phyloP scores from a whole-genome alignment of 805 yeast species.

The Tetrapisispora taiwanensis region DNA sequence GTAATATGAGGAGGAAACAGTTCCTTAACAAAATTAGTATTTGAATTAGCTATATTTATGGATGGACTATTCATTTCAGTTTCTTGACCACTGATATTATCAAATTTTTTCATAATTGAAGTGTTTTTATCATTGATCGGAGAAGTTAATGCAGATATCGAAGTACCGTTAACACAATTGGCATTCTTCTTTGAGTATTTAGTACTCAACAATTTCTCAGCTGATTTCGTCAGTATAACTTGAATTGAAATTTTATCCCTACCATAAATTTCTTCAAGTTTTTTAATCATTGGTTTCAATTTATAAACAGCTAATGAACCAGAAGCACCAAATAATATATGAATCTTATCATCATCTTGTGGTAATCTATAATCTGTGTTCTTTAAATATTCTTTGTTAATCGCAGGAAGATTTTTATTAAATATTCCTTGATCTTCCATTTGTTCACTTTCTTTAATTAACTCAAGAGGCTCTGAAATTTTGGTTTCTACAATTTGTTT shows the following conservation, averaged over 20 bases:
- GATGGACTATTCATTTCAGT: background rate
- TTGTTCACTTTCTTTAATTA: background rate
- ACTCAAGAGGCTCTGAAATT: background rate
- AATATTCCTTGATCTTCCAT: background rate
- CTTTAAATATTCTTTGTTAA: constrained; percentile 31
- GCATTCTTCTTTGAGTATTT: constrained; percentile 11
- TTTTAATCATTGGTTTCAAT: constrained; percentile 67
- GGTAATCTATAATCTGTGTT: constrained; percentile 57
- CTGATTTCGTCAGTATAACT: constrained; percentile 72
- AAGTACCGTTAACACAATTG: background rate
- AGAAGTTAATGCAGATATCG: background rate
- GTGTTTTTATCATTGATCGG: background rate
- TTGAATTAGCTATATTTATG: background rate
- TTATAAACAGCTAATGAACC: constrained; percentile 82
- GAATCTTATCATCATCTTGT: constrained; percentile 80
- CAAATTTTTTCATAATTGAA: background rate
- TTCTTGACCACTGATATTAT: background rate
- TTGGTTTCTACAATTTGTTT: background rate
- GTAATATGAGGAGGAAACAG: constrained; percentile 52
- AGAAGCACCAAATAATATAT: constrained; percentile 76
- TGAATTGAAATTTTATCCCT: constrained; percentile 68
- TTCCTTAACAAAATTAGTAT: background rate
- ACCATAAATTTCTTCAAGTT: constrained; percentile 76
- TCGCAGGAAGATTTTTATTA: background rate
- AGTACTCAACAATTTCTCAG: constrained; percentile 53